Evolutionary conservation across 108 stramenopile genomes (phyloP), one percentile per base, ranked within the genome.

Genomic region (Ochromonas danica): DNA sequence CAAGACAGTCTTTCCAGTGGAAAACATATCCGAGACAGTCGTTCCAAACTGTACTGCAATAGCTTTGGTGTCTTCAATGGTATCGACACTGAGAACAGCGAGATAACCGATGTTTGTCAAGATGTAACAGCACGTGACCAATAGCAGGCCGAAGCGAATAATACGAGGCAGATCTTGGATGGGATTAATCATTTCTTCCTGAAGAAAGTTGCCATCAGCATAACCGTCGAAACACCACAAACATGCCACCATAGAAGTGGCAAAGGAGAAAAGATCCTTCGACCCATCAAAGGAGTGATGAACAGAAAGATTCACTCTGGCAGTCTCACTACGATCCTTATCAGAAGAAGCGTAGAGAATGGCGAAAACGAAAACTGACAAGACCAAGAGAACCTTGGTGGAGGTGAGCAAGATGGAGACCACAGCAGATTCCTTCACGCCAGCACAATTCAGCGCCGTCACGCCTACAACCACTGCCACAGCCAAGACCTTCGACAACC

Each of bases 21-120:
- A 45, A 36, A 75, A 75, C 51, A 60, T 14, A 40, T 42, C 22
- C 36, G 72, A 75, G 28, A 75, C 25, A 45, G 51, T 10, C 3
- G 36, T 42, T 28, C 72, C 72, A 33, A 75, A 75, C 10, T 75
- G 14, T 33, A 75, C 51, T 41, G 72, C 72, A 57, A 75, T 75
- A 42, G 72, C 72, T 45, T 75, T 60, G 72, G 40, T 41, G 25
- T 75, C 72, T 27, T 6, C 38, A 27, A 75, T 75, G 3, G 72
- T 30, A 10, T 75, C 72, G 3, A 6, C 10, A 14, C 10, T 14
- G 10, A 75, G 40, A 36, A 75, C 72, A 33, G 40, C 10, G 10
- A 75, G 25, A 36, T 57, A 75, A 10, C n/a, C 72, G 31, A 75
- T 75, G 40, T 75, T 75, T 3, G 25, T 60, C 36, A 75, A 57